Evolutionary conservation across 768 basidiomycete genomes (phyloP).

Genomic region (Hericium erinaceus): DNA sequence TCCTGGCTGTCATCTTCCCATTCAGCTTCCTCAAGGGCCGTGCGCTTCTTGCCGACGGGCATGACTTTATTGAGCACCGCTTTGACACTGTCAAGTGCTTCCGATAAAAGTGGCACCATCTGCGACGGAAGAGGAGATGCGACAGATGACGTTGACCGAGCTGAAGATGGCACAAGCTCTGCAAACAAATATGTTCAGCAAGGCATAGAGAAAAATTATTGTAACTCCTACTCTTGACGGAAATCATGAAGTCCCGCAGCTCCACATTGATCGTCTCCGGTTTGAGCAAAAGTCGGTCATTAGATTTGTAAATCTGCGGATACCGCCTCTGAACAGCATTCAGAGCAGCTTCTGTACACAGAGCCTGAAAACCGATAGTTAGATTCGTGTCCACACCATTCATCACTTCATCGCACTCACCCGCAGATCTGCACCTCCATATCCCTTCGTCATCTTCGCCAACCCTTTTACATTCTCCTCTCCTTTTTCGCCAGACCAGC

Average conservation of each 20-base stretch:
- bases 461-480: conserved; percentile 51
- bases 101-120: conserved; percentile 66
- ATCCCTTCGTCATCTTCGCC: conserved; percentile 89
- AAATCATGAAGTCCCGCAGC: conserved; percentile 93
- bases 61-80: conserved; percentile 61
- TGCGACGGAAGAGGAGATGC: conserved; percentile 82
- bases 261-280: conserved; percentile 80
- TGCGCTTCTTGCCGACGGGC: conserved; percentile 72
- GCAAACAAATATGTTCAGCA: background rate
- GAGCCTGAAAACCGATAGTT: conserved; percentile 39
- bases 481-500: conserved; percentile 53
- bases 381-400: conserved; percentile 4
- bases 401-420: conserved; percentile 36
- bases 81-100: conserved; percentile 65
- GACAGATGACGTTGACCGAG: conserved; percentile 78
- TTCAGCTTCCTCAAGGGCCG: conserved; percentile 89
- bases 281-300: conserved; percentile 73
- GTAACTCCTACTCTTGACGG: conserved; percentile 72
- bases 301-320: conserved; percentile 93
- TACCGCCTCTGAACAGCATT: conserved; percentile 95
- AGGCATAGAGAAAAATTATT: conserved; percentile 1
- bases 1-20: conserved; percentile 78
- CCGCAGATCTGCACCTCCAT: conserved; percentile 93
- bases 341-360: conserved; percentile 94
- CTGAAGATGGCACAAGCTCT: conserved; percentile 95